Evolutionary conservation across 2,329 filamentous ascomycete species (phyloP).

Genomic region (Kalaharituber pfeilii): DNA sequence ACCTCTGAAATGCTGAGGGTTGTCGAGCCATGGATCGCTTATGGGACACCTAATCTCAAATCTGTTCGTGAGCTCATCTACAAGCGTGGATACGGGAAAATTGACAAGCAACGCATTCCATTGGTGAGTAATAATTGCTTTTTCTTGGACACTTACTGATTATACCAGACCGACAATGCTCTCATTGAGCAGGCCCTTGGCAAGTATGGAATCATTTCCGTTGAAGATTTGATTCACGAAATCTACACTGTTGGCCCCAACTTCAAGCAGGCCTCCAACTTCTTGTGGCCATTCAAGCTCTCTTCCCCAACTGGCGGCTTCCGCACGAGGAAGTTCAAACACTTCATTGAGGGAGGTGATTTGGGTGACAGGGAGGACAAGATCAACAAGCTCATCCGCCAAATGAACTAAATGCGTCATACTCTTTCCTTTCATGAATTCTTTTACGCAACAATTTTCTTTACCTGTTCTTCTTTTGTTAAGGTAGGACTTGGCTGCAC

Average conservation of each 20-base stretch:
- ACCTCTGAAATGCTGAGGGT: slow-evolving; percentile 95
- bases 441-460: too few species aligned
- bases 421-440: background rate
- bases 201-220: slow-evolving; percentile 97
- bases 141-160: background rate
- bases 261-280: slow-evolving; percentile 99
- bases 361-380: slow-evolving; percentile 95
- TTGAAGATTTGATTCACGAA: slow-evolving; percentile 99
- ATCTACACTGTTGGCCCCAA: slow-evolving; percentile 97
- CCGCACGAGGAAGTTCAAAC: slow-evolving; percentile 93
- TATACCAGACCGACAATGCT: slow-evolving; percentile 72
- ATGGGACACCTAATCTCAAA: slow-evolving; percentile 99
- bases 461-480: too few species aligned
- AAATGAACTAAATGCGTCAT: slow-evolving; percentile 68
- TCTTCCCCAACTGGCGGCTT: slow-evolving; percentile 96
- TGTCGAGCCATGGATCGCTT: slow-evolving; percentile 97
- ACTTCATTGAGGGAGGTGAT: slow-evolving; percentile 98
- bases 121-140: slow-evolving; percentile 31
- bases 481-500: too few species aligned
- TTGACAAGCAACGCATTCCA: slow-evolving; percentile 92
- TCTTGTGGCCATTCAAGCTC: slow-evolving; percentile 99
- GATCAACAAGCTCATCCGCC: slow-evolving; percentile 89
- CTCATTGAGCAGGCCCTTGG: slow-evolving; percentile 93
- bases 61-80: slow-evolving; percentile 97
- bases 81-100: slow-evolving; percentile 98